Conservation (phyloP, 1,139 yeast genomes). For the Petasospora rhodanensis region DNA sequence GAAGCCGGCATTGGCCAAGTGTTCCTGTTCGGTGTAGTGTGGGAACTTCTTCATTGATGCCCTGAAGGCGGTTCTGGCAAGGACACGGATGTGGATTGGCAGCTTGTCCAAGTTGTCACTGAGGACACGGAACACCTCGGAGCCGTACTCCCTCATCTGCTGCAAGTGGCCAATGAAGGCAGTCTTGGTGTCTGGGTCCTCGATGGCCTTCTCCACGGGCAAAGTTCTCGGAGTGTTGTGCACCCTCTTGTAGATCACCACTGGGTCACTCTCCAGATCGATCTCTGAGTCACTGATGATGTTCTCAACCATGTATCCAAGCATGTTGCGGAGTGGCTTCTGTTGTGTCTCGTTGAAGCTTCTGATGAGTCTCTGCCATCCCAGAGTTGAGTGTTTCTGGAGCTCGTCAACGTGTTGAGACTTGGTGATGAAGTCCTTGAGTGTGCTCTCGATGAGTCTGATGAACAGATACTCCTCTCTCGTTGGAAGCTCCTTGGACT, state of each 20-base stretch:
- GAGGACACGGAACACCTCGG: constrained; percentile 50
- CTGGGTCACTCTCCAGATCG: constrained; percentile 80
- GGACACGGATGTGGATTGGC: constrained; percentile 62
- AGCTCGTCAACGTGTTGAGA: constrained; percentile 21
- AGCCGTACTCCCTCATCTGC: constrained; percentile 64
- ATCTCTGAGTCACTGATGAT: constrained; percentile 43
- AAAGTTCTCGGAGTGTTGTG: constrained; percentile 40
- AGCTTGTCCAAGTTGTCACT: constrained; percentile 39
- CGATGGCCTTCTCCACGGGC: constrained; percentile 68
- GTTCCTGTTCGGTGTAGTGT: constrained; percentile 44
- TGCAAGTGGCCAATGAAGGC: constrained; percentile 73
- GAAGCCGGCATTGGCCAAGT: constrained; percentile 65
- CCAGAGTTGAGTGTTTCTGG: constrained; percentile 15
- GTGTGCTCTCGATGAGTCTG: constrained; percentile 51
- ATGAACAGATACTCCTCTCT: constrained; percentile 76
- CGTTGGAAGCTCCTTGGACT: constrained; percentile 22
- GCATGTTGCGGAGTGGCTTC: constrained; percentile 45
- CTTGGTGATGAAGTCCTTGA: constrained; percentile 33
- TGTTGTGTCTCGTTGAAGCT: constrained; percentile 61
- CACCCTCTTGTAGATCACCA: constrained; percentile 47
- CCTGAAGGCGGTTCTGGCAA: constrained; percentile 31
- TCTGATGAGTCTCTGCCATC: constrained; percentile 47
- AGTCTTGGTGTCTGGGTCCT: constrained; percentile 64
- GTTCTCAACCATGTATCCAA: constrained; percentile 47
- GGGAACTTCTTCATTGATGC: constrained; percentile 44